Evolutionary conservation across 2,329 filamentous ascomycete genomes (phyloP).

Genomic region (Hymenoscyphus occultus): DNA sequence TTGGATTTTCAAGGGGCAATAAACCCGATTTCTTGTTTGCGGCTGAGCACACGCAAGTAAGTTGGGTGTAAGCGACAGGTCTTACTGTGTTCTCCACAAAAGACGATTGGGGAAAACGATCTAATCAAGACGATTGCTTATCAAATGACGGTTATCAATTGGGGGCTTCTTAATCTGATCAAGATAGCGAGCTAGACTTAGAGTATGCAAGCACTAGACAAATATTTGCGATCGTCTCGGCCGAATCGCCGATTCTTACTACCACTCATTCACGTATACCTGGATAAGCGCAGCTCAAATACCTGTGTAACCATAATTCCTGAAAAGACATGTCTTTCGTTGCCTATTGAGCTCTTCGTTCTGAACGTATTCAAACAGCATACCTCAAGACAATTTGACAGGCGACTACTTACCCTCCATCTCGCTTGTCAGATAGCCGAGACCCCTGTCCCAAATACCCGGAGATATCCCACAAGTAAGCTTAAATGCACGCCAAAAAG

Average conservation of each 20-base stretch:
- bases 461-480: background rate
- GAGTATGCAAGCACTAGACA: background rate
- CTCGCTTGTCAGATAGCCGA: background rate
- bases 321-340: too few species aligned
- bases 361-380: too few species aligned
- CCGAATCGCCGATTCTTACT: background rate
- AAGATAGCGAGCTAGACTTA: background rate
- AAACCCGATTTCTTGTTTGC: conserved; percentile 1
- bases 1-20: background rate
- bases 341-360: too few species aligned
- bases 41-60: background rate
- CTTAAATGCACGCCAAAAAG: background rate
- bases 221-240: background rate
- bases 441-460: background rate
- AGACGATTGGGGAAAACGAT: background rate
- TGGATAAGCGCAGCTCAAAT: too few species aligned
- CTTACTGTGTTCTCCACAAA: conserved; percentile 4
- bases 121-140: background rate
- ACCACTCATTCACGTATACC: background rate
- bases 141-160: background rate
- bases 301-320: too few species aligned
- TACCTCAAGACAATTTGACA: background rate
- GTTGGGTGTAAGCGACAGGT: background rate
- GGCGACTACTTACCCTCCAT: background rate
- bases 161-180: background rate